Percentiles rank a stretch among this genome's conserved stretches.
phyloP scores from a whole-genome alignment of 352 stramenopile genomes.

The Globisporangium recalcitrans region DNA sequence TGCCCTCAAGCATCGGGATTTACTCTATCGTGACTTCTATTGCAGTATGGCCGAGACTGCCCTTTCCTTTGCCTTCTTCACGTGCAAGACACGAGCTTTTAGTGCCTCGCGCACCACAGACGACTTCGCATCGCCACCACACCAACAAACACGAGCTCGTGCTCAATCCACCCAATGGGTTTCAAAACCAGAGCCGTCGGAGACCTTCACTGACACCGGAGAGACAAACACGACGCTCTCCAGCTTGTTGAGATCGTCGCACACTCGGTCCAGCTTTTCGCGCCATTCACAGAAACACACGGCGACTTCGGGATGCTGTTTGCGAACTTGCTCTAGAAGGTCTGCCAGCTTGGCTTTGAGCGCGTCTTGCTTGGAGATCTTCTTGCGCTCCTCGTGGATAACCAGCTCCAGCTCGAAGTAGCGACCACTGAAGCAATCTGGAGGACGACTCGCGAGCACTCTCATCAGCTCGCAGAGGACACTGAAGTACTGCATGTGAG shows the following conservation, averaged over 20 bases:
- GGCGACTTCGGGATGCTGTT: not conserved
- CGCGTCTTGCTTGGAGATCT: not conserved
- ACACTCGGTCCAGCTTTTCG: not conserved
- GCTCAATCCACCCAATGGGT: constrained; percentile 1
- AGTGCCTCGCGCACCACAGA: too few relatives aligned
- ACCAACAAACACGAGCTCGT: not conserved
- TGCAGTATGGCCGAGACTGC: too few relatives aligned
- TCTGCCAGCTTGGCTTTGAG: not conserved
- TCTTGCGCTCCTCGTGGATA: constrained; percentile 1
- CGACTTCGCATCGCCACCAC: too few relatives aligned
- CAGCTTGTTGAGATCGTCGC: not conserved
- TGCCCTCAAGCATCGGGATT: too few relatives aligned
- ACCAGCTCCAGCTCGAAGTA: constrained; percentile 8
- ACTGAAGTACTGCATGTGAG: constrained; percentile 3
- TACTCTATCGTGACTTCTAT: too few relatives aligned
- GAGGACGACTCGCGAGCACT: not conserved
- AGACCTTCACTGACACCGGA: not conserved
- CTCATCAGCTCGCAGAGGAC: not conserved
- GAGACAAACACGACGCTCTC: constrained; percentile 5
- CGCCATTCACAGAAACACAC: constrained; percentile 6
- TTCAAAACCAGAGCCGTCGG: not conserved
- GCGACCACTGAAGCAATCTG: not conserved
- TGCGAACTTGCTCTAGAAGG: not conserved
- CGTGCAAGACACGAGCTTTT: too few relatives aligned
- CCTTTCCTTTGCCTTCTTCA: too few relatives aligned